Evolutionary conservation across 75 land plant species (phyloP), one percentile per base, ranked within the genome.

Genomic region (Ceratopteris richardii): DNA sequence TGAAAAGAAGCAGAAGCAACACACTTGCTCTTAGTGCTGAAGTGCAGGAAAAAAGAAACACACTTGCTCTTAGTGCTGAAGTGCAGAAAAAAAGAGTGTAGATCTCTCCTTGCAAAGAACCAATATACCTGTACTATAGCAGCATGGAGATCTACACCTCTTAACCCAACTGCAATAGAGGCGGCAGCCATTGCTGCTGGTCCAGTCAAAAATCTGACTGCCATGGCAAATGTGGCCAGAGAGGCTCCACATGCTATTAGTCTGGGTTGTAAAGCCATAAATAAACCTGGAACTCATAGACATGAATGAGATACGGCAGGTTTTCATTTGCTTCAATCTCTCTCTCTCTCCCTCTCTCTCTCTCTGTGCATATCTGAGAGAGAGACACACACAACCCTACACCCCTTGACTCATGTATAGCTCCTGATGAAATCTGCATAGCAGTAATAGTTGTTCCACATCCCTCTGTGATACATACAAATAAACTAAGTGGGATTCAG

Each of bases 131-230:
- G 89, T 37, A 85, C 82, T 33, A 85, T 82, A 64, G 89, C 78
- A 28, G 79, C 75, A 55, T 76, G 80, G 13, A 85, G 64, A 30
- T 72, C 64, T 56, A 67, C 69, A 17, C 86, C 80, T 7, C 80
- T 59, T 1, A 85, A 62, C 24, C 85, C 89, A 58, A 76, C 62
- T 4, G 74, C 73, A 23, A 73, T 61, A 26, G 82, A 73, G 10
- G 82, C 66, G n/a, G 85, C 82, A 26, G 82, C 85, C 64, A 82
- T 78, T 19, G 79, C 82, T 2, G 82, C 82, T 6, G 85, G 89
- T 17, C 89, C 89, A 1, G 67, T 58, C 12, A 85, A 60, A 58
- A 85, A 85, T 40, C 85, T 77, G 1, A 79, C 77, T 0, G 68
- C 80, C 89, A 85, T 82, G 26, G 79, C 75, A 43, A 63, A 72